Percentiles rank a stretch among this genome's conserved stretches.
Evolutionary conservation across 257 asterid species (phyloP).

Genomic region (Verbena officinalis): DNA sequence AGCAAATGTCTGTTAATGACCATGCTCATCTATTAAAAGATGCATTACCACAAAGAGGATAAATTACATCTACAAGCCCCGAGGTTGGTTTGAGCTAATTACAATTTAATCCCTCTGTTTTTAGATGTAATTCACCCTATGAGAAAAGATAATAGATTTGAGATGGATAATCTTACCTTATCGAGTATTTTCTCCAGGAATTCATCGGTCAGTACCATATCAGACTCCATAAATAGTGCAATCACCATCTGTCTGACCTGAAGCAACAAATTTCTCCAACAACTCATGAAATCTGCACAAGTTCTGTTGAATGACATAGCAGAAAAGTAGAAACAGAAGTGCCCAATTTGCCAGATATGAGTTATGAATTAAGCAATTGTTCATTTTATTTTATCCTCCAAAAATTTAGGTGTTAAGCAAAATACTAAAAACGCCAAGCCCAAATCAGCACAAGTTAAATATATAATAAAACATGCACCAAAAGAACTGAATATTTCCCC

Average conservation of each 20-base stretch:
- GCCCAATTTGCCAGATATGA: neutral
- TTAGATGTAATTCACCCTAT: too few relatives aligned
- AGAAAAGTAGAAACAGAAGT: neutral
- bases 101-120: too few relatives aligned
- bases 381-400: too few relatives aligned
- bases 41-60: constrained; percentile 11
- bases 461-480: neutral
- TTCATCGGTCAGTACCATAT: constrained; percentile 59
- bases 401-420: neutral
- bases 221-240: constrained; percentile 70
- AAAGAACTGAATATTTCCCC: neutral
- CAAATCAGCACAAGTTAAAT: neutral
- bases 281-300: constrained; percentile 9
- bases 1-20: constrained; percentile 61
- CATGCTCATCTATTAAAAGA: neutral
- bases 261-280: constrained; percentile 16
- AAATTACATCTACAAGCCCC: neutral
- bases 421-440: neutral
- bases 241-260: constrained; percentile 82
- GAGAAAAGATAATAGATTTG: neutral
- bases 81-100: too few relatives aligned
- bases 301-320: neutral
- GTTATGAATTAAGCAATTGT: neutral
- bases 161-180: constrained; percentile 35
- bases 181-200: constrained; percentile 74